Evolutionary conservation across 352 stramenopile genomes (phyloP).

Genomic region (Phytophthora fragariae): DNA sequence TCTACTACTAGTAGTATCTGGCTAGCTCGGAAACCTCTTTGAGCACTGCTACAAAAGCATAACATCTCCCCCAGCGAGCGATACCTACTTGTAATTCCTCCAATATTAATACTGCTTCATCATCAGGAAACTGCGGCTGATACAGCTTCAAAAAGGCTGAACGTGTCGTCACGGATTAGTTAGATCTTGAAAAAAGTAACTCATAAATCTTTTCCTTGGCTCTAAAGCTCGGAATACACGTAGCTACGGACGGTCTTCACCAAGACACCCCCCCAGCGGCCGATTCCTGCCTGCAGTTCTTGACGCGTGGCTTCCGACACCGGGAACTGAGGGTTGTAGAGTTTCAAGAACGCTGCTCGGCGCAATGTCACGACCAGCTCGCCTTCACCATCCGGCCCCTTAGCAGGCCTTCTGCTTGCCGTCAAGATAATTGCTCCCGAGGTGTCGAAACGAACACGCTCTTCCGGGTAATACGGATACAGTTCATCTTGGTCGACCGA

Average conservation of each 20-base stretch:
- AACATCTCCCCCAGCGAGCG: too few species aligned
- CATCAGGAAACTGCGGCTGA: too few species aligned
- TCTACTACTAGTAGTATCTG: too few species aligned
- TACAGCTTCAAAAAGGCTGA: too few species aligned
- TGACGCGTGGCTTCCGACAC: constrained; percentile 13
- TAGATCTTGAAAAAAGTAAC: too few species aligned
- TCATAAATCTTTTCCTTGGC: not conserved
- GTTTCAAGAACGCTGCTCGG: constrained; percentile 26
- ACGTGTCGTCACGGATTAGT: too few species aligned
- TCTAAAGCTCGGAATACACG: constrained; percentile 18
- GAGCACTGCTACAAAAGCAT: too few species aligned
- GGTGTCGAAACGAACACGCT: constrained; percentile 19
- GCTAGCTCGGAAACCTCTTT: too few species aligned
- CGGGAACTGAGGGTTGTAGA: constrained; percentile 25
- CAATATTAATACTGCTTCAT: too few species aligned
- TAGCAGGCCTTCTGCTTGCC: constrained; percentile 6
- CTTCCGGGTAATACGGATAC: constrained; percentile 17
- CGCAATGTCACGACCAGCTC: constrained; percentile 36
- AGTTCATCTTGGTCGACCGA: constrained; percentile 30
- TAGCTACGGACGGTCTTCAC: constrained; percentile 33
- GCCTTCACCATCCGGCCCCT: not conserved
- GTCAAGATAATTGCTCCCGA: constrained; percentile 21
- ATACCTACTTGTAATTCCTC: too few species aligned
- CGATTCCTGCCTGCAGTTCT: constrained; percentile 30
- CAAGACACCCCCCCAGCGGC: constrained; percentile 31